These are phyloP conservation scores for Graphilbum sp. DNA, from an alignment of 2,329 filamentous ascomycete genomes.

Conservation along the genomic window DNA sequence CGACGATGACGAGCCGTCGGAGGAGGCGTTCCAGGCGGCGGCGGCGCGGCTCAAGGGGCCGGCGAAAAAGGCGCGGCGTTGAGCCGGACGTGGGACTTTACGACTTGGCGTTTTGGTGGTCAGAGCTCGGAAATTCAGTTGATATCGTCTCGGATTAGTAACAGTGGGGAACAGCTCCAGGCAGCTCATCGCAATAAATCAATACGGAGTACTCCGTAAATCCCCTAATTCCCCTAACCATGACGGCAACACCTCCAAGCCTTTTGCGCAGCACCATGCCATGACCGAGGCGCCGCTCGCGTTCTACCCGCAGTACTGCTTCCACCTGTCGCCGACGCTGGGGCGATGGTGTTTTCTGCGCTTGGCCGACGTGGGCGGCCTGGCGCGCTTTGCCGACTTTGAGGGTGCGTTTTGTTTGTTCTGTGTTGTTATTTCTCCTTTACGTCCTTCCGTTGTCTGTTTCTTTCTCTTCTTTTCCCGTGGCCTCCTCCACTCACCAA, in stretches of 20 bases:
- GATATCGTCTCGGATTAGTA: no score
- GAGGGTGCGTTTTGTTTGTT: slow-evolving; percentile 31
- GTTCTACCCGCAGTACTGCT: slow-evolving; percentile 45
- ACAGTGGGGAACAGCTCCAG: no score
- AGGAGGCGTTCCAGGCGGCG: slow-evolving; percentile 43
- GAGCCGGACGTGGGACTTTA: not conserved
- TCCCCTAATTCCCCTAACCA: not conserved
- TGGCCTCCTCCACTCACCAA: no score
- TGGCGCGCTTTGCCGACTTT: slow-evolving; percentile 32
- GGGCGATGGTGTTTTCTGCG: slow-evolving; percentile 42
- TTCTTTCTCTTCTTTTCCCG: no score
- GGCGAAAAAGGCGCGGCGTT: slow-evolving; percentile 4
- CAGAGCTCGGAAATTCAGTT: no score
- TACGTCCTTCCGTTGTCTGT: no score
- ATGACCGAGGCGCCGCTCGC: slow-evolving; percentile 26
- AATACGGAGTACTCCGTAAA: no score
- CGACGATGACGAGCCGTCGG: slow-evolving; percentile 40
- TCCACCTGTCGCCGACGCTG: slow-evolving; percentile 43
- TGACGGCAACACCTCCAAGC: no score
- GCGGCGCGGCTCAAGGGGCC: slow-evolving; percentile 30
- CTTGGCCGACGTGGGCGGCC: slow-evolving; percentile 29
- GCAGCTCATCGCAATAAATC: no score
- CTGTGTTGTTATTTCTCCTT: no score
- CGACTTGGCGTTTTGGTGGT: no score
- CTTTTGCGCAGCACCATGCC: slow-evolving; percentile 26